Conservation (phyloP, 2,329 filamentous ascomycete genomes). For the Pyrenophora seminiperda region DNA sequence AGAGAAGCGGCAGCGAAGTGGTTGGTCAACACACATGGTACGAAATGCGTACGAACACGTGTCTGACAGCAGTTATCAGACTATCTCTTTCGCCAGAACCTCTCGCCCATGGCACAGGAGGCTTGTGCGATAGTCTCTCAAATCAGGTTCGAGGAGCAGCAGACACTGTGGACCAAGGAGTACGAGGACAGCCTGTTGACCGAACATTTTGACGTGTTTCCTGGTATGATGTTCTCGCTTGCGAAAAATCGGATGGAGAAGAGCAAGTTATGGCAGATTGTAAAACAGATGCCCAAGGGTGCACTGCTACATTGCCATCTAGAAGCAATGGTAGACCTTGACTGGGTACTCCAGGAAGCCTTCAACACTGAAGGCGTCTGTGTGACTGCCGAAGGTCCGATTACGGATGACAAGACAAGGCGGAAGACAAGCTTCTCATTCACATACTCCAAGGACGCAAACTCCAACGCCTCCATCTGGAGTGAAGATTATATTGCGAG, state of each 20-base stretch:
- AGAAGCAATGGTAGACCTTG: conserved; percentile 88
- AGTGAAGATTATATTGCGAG: conserved; percentile 63
- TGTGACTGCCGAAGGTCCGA: conserved; percentile 63
- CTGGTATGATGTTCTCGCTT: conserved; percentile 91
- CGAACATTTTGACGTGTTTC: conserved; percentile 70
- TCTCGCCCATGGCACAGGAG: conserved; percentile 77
- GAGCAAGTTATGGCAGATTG: conserved; percentile 83
- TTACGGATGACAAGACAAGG: conserved; percentile 61
- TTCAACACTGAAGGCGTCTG: conserved; percentile 76
- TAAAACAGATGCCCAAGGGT: conserved; percentile 87
- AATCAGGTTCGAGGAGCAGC: conserved; percentile 78
- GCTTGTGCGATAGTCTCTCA: conserved; percentile 80
- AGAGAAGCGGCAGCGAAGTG: conserved; percentile 82
- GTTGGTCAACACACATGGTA: conserved; percentile 53
- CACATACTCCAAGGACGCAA: conserved; percentile 50
- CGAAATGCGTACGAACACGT: neutral
- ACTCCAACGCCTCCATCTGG: conserved; percentile 66
- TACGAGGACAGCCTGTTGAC: conserved; percentile 73
- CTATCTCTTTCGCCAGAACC: conserved; percentile 70
- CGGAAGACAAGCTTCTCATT: conserved; percentile 66
- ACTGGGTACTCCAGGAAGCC: conserved; percentile 75
- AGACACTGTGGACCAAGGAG: conserved; percentile 74
- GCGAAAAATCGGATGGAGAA: conserved; percentile 85
- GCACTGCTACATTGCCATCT: conserved; percentile 84
- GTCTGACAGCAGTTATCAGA: conserved; percentile 56